phyloP scores from a whole-genome alignment of 257 asterid species.

The Penstemon davidsonii region DNA sequence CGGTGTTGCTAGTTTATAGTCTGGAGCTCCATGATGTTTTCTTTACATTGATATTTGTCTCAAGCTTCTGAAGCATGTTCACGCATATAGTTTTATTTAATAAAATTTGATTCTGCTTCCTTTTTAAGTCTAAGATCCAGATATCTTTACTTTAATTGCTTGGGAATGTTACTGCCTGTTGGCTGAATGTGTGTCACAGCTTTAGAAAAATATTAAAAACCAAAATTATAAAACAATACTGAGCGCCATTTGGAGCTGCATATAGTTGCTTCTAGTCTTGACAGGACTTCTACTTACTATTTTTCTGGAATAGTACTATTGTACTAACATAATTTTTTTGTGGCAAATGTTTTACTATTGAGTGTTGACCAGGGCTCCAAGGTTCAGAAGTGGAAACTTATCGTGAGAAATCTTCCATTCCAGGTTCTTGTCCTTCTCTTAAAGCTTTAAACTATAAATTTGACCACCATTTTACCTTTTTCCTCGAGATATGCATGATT shows the following conservation, averaged over 20 bases:
- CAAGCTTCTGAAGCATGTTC: not conserved
- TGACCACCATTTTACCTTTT: not conserved
- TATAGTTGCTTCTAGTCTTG: conserved; percentile 13
- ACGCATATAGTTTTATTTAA: not conserved
- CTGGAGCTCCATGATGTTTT: not conserved
- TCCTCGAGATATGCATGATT: not conserved
- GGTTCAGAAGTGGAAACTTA: conserved; percentile 91
- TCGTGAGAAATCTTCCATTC: conserved; percentile 91
- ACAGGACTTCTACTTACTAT: conserved; percentile 12
- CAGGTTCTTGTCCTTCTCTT: conserved; percentile 50
- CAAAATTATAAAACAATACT: not conserved
- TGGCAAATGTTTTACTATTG: conserved; percentile 21
- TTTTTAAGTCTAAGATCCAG: not conserved
- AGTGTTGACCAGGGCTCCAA: conserved; percentile 78
- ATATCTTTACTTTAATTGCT: too few species aligned
- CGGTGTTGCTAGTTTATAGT: not conserved
- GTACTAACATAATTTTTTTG: not conserved
- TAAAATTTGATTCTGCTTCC: not conserved
- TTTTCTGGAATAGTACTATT: not conserved
- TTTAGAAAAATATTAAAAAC: not conserved
- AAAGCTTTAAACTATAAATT: conserved; percentile 13
- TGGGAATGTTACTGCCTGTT: not conserved
- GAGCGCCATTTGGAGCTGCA: not conserved
- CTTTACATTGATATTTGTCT: not conserved
- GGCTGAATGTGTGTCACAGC: not conserved